Base-by-base conservation (phyloP, 257 asterid genomes). In the Verbascum thapsus region DNA sequence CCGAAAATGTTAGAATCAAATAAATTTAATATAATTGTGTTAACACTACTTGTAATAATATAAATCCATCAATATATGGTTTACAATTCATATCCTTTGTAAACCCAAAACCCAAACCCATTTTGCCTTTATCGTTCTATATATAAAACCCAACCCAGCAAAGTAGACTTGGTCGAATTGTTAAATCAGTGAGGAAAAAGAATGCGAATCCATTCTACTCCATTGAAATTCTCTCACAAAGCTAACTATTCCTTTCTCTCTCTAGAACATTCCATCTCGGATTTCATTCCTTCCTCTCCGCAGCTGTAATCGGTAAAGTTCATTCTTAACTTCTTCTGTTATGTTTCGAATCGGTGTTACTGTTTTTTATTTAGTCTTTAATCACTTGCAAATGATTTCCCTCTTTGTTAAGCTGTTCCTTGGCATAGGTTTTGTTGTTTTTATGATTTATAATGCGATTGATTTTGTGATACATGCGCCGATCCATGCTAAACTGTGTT, bases 261-360 rank as follows among this genome's bases (percentile, higher is more conserved):
- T 52, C 61, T 49, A 54, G 68, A 66, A 56, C 74, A 68, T 69
- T 76, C 70, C 58, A 37, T 60, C 56, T 60, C 51, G 71, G 73
- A 63, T 70, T n/a, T 18, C 61, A 71, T 76, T 74, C 83, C 71
- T 76, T 80, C 75, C 78, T 77, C 76, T 58, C 74, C 56, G 72
- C 72, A 41, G 75, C 79, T 67, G 74, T 64, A 65, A 69, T 55
- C 70, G 83, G 86, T 74, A 80, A 77, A 45, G 3, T 30, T 42
- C 55, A 56, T 70, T 43, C 78, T 49, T 68, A 55, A 67, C 81
- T 76, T 67, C 42, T 40, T 42, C 68, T 68, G 34, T 60, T 44
- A 22, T 10, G 30, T 63, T 59, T 71, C 48, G 73, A 68, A 66
- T 67, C 79, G 49, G 9, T n/a, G n/a, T 67, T 17, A n/a, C 75